Base-by-base conservation (phyloP, 176 grass and related monocot genomes). In the Bolboschoenus planiculmis region DNA sequence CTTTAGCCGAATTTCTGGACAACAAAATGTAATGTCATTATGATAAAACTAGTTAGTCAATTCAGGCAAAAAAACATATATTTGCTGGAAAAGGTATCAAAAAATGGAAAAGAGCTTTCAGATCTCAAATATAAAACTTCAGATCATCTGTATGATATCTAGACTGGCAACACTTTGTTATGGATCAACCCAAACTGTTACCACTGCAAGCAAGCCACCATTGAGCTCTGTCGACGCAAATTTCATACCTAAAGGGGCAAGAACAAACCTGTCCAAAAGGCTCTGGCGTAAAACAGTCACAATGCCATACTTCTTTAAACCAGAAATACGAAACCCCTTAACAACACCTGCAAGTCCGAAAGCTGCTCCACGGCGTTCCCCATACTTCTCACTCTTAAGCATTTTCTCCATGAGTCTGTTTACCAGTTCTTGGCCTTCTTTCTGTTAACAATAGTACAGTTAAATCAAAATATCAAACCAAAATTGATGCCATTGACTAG, bases 331-430 rank as follows among this genome's bases (percentile, higher is more conserved):
- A 88, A 98, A 98, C 83, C 95, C 95, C 90, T 94, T 98, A 85
- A 89, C 95, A 55, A 91, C 92, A 31, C 95, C 95, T 81, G 95
- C 95, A 87, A 98, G 95, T 66, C 95, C 95, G 85, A 98, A 98
- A 67, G 95, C 95, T 82, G 95, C 92, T 83, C 95, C 95, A 47
- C 92, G 95, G 23, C 92, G 89, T 40, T 95, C 95, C 37, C 95
- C 95, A 77, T 98, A 98, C 62, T 95, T 98, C 34, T 98, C 95
- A 72, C 89, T 91, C 88, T 88, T 95, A 89, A 95, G 87, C 92
- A 98, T 87, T 62, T 86, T 86, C 88, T 98, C 90, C 86, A 95
- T 36, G 35, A 98, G 87, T 82, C 84, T 86, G 21, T 90, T 94
- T 74, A 91, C 88, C 84, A 98, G 90, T 84, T 89, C 82, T 87